Evolutionary conservation across 2,329 filamentous ascomycete species (phyloP).

Genomic region (Calonectria crousiana): DNA sequence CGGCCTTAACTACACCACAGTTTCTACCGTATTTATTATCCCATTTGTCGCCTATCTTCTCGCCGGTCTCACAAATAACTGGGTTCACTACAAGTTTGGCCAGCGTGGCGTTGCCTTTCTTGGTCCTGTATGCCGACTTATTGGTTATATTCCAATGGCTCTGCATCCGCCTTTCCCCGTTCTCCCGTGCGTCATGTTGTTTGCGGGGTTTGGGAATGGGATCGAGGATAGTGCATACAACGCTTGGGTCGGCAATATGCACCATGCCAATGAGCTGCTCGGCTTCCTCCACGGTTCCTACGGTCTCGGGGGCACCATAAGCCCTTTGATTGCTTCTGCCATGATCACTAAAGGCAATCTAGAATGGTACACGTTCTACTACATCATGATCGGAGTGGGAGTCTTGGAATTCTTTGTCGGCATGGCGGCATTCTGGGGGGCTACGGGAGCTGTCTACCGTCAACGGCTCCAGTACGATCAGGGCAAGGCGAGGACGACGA

Average conservation of each 20-base stretch:
- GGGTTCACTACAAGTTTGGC: slow-evolving; percentile 73
- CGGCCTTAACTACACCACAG: slow-evolving; percentile 69
- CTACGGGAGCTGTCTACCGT: slow-evolving; percentile 67
- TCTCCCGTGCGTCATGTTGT: slow-evolving; percentile 72
- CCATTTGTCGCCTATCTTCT: slow-evolving; percentile 74
- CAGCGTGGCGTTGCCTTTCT: slow-evolving; percentile 79
- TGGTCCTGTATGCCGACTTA: slow-evolving; percentile 71
- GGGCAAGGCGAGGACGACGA: slow-evolving; percentile 58
- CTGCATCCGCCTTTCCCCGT: slow-evolving; percentile 78
- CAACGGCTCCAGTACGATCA: slow-evolving; percentile 44
- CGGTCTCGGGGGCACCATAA: slow-evolving; percentile 76
- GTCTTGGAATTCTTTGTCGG: slow-evolving; percentile 67
- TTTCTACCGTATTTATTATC: slow-evolving; percentile 76
- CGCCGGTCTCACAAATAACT: slow-evolving; percentile 74
- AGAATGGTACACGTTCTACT: slow-evolving; percentile 82
- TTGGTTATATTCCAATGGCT: slow-evolving; percentile 74
- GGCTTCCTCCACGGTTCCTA: slow-evolving; percentile 81
- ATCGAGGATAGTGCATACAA: slow-evolving; percentile 72
- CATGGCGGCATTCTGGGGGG: slow-evolving; percentile 71
- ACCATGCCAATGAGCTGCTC: slow-evolving; percentile 78
- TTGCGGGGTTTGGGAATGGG: slow-evolving; percentile 80
- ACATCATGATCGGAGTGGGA: slow-evolving; percentile 75
- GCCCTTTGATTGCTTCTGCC: slow-evolving; percentile 77
- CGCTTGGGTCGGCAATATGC: slow-evolving; percentile 77
- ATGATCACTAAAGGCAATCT: slow-evolving; percentile 74